Percentiles rank a stretch among this genome's conserved stretches.
Conservation (phyloP, 2,329 filamentous ascomycete species). For the Aureobasidium zeae region DNA sequence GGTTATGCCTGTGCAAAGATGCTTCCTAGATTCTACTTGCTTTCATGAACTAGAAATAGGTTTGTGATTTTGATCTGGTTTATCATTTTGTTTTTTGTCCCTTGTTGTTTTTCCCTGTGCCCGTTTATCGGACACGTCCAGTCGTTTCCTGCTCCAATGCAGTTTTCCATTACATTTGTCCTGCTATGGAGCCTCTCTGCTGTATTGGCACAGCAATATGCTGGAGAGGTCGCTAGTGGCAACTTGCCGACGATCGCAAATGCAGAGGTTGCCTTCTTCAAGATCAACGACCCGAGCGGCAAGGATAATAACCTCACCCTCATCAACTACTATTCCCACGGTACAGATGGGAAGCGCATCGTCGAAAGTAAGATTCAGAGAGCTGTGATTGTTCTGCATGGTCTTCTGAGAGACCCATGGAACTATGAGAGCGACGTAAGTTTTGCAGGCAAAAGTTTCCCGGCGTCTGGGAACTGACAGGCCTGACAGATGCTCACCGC, state of each 20-base stretch:
- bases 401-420: conserved; percentile 27
- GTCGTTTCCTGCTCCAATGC: conserved; percentile 9
- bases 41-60: too few species aligned
- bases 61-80: not conserved
- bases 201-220: conserved; percentile 26
- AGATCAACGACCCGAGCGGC: conserved; percentile 24
- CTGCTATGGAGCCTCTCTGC: not conserved
- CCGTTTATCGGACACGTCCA: conserved; percentile 4
- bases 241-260: conserved; percentile 25
- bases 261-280: conserved; percentile 28
- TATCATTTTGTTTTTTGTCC: not conserved
- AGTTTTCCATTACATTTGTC: not conserved
- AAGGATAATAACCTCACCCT: conserved; percentile 25
- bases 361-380: conserved; percentile 24
- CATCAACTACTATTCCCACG: conserved; percentile 30
- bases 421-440: conserved; percentile 25
- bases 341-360: conserved; percentile 23
- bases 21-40: too few species aligned
- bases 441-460: not conserved
- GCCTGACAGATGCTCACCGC: conserved; percentile 24
- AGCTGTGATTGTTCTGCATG: conserved; percentile 30
- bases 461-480: not conserved
- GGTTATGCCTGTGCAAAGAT: too few species aligned
- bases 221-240: conserved; percentile 25
- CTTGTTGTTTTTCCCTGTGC: not conserved